phyloP scores from a whole-genome alignment of 257 asterid genomes.

The Capsicum pubescens region DNA sequence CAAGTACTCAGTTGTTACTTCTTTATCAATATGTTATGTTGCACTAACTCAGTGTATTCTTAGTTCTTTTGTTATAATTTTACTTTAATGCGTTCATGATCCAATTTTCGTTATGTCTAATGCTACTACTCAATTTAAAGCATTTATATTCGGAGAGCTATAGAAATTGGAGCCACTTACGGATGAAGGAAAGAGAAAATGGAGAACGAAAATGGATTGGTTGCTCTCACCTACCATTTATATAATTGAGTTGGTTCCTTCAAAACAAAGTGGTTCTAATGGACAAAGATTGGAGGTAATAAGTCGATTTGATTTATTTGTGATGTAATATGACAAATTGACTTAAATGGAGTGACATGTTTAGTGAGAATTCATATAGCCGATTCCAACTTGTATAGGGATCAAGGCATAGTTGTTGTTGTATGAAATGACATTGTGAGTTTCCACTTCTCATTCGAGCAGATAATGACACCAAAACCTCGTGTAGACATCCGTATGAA shows the following conservation, averaged over 20 bases:
- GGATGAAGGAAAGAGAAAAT: conserved; percentile 70
- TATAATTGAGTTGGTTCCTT: conserved; percentile 91
- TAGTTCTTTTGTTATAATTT: too few relatives aligned
- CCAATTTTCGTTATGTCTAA: too few relatives aligned
- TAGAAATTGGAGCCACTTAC: conserved; percentile 51
- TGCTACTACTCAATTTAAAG: too few relatives aligned
- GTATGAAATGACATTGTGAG: neutral
- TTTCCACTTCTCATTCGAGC: conserved; percentile 32
- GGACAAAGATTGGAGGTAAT: conserved; percentile 81
- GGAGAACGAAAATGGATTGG: conserved; percentile 90
- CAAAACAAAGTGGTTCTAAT: conserved; percentile 66
- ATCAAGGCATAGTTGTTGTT: neutral
- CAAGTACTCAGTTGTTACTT: conserved; percentile 51
- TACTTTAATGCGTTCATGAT: too few relatives aligned
- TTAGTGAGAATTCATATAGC: too few relatives aligned
- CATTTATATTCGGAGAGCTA: too few relatives aligned
- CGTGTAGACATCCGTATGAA: conserved; percentile 86
- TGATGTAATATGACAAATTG: too few relatives aligned
- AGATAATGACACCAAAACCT: conserved; percentile 90
- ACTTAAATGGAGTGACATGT: too few relatives aligned
- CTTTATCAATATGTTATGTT: conserved; percentile 56
- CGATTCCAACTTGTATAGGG: neutral
- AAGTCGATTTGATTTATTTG: too few relatives aligned
- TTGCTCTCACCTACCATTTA: conserved; percentile 82
- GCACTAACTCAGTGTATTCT: conserved; percentile 33